Evolutionary conservation across 495 filamentous ascomycete genomes (phyloP).

Genomic region (Talaromyces borbonicus): DNA sequence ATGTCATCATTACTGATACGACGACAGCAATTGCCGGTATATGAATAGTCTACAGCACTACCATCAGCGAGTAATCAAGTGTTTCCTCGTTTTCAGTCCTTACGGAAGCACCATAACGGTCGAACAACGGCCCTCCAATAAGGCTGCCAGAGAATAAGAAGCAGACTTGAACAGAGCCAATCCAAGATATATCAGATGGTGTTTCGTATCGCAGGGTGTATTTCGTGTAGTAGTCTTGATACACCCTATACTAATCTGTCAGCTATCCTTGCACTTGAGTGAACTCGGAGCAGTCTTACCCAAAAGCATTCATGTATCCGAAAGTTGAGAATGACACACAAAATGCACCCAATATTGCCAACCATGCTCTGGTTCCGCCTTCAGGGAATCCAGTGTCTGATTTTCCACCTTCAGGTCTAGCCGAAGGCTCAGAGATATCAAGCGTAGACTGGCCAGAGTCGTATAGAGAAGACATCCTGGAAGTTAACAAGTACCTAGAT

Average conservation of each 20-base stretch:
- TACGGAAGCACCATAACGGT: constrained; percentile 8
- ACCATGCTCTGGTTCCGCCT: constrained; percentile 43
- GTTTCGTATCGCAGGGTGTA: constrained; percentile 9
- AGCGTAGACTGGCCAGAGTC: neutral
- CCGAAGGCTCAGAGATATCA: neutral
- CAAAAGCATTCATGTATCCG: constrained; percentile 14
- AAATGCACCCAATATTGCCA: constrained; percentile 47
- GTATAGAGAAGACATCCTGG: neutral
- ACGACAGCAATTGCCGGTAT: constrained; percentile 9
- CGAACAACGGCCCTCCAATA: constrained; percentile 28
- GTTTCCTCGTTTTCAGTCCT: constrained; percentile 3
- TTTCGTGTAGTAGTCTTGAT: constrained; percentile 7
- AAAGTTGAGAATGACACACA: constrained; percentile 44
- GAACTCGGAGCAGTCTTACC: constrained; percentile 52
- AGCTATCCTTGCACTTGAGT: constrained; percentile 13
- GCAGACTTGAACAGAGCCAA: constrained; percentile 40
- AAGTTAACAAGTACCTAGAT: no score
- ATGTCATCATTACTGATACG: constrained; percentile 35
- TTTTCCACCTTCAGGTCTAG: neutral
- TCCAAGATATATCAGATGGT: constrained; percentile 42
- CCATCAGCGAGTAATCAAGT: constrained; percentile 6
- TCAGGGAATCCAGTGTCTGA: constrained; percentile 34
- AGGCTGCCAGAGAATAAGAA: constrained; percentile 32
- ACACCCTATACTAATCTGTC: constrained; percentile 9
- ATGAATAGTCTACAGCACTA: constrained; percentile 7